A percentile compares a stretch with the other conserved stretches of the same genome.
Conservation (phyloP, 169 alveolate species). For the Neospora caninum region DNA sequence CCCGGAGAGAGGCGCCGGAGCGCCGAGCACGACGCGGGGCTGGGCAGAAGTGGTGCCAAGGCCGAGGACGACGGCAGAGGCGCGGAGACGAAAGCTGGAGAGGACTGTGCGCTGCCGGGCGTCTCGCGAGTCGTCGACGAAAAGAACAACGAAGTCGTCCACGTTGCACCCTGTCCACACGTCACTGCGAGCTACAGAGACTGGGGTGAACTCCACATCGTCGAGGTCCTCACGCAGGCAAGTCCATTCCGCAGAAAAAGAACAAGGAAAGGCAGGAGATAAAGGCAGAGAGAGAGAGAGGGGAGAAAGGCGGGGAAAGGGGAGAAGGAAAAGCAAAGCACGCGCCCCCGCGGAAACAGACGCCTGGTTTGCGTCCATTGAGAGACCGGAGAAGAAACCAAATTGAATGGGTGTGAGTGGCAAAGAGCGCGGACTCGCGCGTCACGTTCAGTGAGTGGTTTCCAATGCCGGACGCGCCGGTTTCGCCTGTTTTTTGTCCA, state of each 20-base stretch:
- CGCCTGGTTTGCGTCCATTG: too few relatives aligned
- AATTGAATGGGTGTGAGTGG: too few relatives aligned
- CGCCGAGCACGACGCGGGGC: background rate
- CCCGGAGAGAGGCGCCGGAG: background rate
- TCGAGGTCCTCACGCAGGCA: conserved; percentile 44
- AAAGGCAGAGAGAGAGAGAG: background rate
- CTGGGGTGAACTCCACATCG: conserved; percentile 39
- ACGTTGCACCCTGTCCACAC: conserved; percentile 45
- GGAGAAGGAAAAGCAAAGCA: too few relatives aligned
- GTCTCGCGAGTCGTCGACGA: background rate
- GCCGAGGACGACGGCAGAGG: background rate
- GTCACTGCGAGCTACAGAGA: conserved; percentile 20
- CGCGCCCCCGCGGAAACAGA: too few relatives aligned
- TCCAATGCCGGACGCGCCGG: too few relatives aligned
- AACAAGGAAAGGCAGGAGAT: background rate
- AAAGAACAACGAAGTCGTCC: background rate
- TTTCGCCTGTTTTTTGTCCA: too few relatives aligned
- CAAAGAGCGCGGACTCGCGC: too few relatives aligned
- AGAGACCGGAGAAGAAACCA: too few relatives aligned
- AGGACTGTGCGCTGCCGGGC: background rate
- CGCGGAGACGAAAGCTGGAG: background rate
- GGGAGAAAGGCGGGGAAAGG: background rate
- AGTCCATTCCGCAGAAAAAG: background rate
- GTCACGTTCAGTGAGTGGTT: too few relatives aligned
- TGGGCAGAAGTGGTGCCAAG: background rate